phyloP scores from a whole-genome alignment of 108 stramenopile genomes.

The Cyclotella cryptica region DNA sequence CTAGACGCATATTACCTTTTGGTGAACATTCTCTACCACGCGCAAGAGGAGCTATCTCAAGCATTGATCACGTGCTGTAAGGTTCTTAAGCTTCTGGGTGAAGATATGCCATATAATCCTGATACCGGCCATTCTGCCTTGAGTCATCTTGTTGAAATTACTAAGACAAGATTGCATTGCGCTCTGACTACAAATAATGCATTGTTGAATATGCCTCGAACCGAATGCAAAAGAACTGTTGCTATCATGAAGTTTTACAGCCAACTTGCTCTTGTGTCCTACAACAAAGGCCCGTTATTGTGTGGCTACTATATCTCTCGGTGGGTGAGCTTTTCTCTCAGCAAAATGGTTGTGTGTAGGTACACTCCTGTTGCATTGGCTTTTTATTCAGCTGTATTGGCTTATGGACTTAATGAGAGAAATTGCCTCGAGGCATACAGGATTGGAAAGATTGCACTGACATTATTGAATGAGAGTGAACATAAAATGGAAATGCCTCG shows the following conservation, averaged over 20 bases:
- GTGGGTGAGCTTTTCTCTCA: conserved; percentile 14
- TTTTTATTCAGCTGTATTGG: background rate
- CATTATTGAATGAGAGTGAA: conserved; percentile 15
- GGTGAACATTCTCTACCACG: background rate
- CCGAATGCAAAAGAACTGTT: background rate
- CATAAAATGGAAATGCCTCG: background rate
- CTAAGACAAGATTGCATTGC: conserved; percentile 10
- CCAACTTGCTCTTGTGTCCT: conserved; percentile 5
- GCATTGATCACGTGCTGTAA: conserved; percentile 33
- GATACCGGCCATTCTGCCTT: background rate
- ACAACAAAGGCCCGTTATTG: background rate
- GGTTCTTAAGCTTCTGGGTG: conserved; percentile 37
- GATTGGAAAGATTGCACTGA: conserved; percentile 24
- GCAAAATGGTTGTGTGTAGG: conserved; percentile 22
- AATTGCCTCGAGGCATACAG: conserved; percentile 9
- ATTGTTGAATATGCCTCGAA: conserved; percentile 24
- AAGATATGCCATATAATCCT: conserved; percentile 33
- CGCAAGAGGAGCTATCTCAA: background rate
- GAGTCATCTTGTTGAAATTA: conserved; percentile 4
- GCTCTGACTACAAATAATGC: background rate
- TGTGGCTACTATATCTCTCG: conserved; percentile 6
- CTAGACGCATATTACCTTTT: conserved; percentile 37
- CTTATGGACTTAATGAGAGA: background rate
- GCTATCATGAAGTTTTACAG: conserved; percentile 32
- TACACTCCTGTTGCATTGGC: conserved; percentile 20